Evolutionary conservation across 192 early-diverging fungal species (phyloP).

Genomic region (Pecoramyces ruminantium): DNA sequence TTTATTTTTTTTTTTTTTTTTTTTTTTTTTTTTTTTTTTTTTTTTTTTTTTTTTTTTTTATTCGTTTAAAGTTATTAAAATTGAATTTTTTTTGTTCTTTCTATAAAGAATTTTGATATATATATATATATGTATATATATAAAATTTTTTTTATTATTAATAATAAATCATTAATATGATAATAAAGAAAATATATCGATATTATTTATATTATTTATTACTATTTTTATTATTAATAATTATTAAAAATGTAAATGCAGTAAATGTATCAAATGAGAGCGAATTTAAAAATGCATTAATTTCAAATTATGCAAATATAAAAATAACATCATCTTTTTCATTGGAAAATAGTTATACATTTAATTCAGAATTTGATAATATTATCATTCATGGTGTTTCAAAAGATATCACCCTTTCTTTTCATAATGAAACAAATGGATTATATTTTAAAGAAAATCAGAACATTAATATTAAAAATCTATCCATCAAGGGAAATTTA

Average conservation of each 20-base stretch:
- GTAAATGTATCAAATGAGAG: background rate
- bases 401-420: background rate
- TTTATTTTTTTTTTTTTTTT: too few species aligned
- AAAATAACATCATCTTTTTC: background rate
- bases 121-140: too few species aligned
- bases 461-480: background rate
- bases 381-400: background rate
- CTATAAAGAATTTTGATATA: too few species aligned
- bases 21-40: too few species aligned
- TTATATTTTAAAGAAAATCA: background rate
- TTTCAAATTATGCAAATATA: background rate
- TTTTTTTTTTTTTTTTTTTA: too few species aligned
- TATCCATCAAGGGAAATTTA: background rate
- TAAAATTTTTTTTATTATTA: too few species aligned
- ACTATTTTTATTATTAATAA: background rate
- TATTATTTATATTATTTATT: too few species aligned
- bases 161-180: too few species aligned
- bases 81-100: too few species aligned
- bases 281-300: background rate
- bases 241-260: background rate
- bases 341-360: background rate
- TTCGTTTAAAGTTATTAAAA: too few species aligned
- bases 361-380: background rate
- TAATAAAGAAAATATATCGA: too few species aligned
- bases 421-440: background rate